These are phyloP conservation scores for Septoria petroselini DNA, from an alignment of 2,329 filamentous ascomycete genomes.

Conservation along the genomic window DNA sequence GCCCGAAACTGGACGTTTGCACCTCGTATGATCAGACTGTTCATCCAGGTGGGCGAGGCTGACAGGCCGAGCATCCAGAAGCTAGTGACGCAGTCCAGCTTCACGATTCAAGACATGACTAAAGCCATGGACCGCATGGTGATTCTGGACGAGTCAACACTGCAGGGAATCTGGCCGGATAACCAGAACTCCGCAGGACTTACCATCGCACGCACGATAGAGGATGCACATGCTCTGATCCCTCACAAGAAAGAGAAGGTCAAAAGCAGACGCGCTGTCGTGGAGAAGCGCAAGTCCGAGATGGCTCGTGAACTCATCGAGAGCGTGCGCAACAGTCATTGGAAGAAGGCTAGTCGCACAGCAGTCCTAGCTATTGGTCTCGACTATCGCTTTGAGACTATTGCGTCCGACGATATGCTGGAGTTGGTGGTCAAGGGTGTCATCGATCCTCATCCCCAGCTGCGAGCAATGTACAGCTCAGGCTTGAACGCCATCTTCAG, in stretches of 20 bases:
- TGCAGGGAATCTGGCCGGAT: conserved; percentile 68
- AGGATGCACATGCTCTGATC: conserved; percentile 62
- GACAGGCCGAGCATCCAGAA: conserved; percentile 95
- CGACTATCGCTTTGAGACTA: conserved; percentile 83
- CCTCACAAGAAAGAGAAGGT: conserved; percentile 70
- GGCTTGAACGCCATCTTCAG: conserved; percentile 74
- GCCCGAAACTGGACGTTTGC: conserved; percentile 93
- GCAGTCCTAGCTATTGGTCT: conserved; percentile 88
- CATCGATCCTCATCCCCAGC: conserved; percentile 83
- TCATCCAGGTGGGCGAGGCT: conserved; percentile 82
- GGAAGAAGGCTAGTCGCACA: conserved; percentile 91
- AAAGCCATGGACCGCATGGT: conserved; percentile 84
- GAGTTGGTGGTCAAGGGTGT: conserved; percentile 78
- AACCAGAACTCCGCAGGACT: conserved; percentile 32
- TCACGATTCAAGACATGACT: conserved; percentile 86
- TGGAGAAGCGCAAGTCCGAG: conserved; percentile 78
- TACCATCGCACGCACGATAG: conserved; percentile 36
- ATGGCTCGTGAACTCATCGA: conserved; percentile 79
- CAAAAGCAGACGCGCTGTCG: conserved; percentile 66
- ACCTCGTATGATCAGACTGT: conserved; percentile 81
- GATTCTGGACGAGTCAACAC: conserved; percentile 67
- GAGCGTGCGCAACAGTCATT: conserved; percentile 73
- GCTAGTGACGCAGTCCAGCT: conserved; percentile 75
- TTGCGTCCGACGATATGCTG: conserved; percentile 78
- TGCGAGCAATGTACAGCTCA: conserved; percentile 76